Percentiles rank a stretch among this genome's conserved stretches.
phyloP scores from a whole-genome alignment of 805 yeast species.

The Yamadazyma laniorum region DNA sequence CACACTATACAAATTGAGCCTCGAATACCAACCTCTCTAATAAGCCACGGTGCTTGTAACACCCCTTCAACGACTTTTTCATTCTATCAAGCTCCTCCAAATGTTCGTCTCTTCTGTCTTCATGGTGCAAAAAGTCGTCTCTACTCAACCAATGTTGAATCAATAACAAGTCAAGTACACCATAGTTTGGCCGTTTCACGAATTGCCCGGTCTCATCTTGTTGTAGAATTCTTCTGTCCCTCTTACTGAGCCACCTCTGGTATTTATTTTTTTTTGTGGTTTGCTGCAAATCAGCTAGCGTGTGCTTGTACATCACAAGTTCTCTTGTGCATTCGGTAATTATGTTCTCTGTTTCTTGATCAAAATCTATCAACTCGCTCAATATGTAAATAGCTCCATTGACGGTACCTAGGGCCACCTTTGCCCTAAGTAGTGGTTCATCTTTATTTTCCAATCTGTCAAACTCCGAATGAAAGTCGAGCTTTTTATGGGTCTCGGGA shows the following conservation, averaged over 20 bases:
- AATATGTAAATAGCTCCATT: constrained; percentile 26
- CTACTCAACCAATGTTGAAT: constrained; percentile 18
- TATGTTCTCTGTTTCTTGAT: constrained; percentile 14
- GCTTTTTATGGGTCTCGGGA: background rate
- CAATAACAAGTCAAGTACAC: constrained; percentile 17
- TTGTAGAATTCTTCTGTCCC: constrained; percentile 13
- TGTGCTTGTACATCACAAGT: constrained; percentile 8
- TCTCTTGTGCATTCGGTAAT: constrained; percentile 17
- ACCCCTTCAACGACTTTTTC: constrained; percentile 11
- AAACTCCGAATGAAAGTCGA: constrained; percentile 10
- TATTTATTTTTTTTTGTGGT: constrained; percentile 13
- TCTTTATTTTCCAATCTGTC: constrained; percentile 4
- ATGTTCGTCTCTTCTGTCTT: constrained; percentile 1
- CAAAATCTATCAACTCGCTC: constrained; percentile 12
- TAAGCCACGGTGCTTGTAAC: constrained; percentile 15
- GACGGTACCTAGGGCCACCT: constrained; percentile 26
- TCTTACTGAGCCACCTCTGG: constrained; percentile 11
- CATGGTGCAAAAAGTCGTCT: constrained; percentile 9
- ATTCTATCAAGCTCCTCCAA: constrained; percentile 7
- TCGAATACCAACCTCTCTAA: constrained; percentile 16
- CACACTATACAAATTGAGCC: background rate
- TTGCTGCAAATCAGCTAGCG: constrained; percentile 9
- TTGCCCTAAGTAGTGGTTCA: background rate
- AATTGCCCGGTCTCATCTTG: constrained; percentile 17
- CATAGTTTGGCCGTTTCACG: constrained; percentile 11